Conservation (phyloP, 148 eudicot species). For the Nepenthes mirabilis region DNA sequence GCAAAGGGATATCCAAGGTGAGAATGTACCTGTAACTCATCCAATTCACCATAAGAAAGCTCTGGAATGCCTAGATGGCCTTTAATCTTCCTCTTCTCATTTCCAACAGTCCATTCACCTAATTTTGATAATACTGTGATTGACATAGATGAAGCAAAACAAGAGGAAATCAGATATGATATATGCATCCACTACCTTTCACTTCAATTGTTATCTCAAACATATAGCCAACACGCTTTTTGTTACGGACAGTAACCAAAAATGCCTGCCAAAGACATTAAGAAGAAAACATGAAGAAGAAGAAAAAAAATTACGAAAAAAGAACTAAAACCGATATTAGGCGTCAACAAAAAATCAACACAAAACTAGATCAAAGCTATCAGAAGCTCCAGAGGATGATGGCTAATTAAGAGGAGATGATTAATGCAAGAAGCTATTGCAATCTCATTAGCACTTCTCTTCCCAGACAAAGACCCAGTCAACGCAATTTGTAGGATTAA, state of each 20-base stretch:
- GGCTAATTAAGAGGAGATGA: too few relatives aligned
- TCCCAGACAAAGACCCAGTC: too few relatives aligned
- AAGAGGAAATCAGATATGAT: background rate
- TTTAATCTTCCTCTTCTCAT: slow-evolving; percentile 57
- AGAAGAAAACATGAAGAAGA: too few relatives aligned
- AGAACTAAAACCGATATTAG: too few relatives aligned
- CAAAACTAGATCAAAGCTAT: too few relatives aligned
- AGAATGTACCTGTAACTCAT: slow-evolving; percentile 70
- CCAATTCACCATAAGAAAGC: slow-evolving; percentile 87
- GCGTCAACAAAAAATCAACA: too few relatives aligned
- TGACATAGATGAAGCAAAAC: background rate
- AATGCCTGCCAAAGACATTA: slow-evolving; percentile 44
- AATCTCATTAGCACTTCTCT: too few relatives aligned
- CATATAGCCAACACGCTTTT: slow-evolving; percentile 92
- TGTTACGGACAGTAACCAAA: slow-evolving; percentile 82
- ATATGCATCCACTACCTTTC: slow-evolving; percentile 32
- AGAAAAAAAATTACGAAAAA: too few relatives aligned
- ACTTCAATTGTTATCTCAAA: slow-evolving; percentile 72
- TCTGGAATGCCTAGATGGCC: slow-evolving; percentile 60
- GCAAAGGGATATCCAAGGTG: background rate
- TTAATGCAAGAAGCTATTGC: too few relatives aligned
- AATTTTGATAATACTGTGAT: slow-evolving; percentile 5
- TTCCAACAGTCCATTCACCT: slow-evolving; percentile 90
- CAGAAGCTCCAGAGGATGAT: too few relatives aligned
- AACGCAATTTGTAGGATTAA: too few relatives aligned